A percentile compares a stretch with the other conserved stretches of the same genome.
These are phyloP conservation scores for Hirschfeldia incana DNA, from an alignment of 345 rosid species.

Conservation along the genomic window DNA sequence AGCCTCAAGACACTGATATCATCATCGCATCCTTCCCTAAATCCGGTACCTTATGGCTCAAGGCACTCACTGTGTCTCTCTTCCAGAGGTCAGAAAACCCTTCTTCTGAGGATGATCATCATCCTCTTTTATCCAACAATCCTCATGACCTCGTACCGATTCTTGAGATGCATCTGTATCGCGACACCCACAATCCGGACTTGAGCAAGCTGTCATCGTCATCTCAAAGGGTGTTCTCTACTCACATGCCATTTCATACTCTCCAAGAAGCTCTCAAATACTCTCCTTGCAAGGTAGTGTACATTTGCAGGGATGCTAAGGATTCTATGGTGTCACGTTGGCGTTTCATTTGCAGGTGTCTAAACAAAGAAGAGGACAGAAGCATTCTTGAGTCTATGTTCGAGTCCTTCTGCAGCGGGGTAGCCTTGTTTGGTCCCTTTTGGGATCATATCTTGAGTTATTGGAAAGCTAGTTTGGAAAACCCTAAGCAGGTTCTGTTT, in stretches of 20 bases:
- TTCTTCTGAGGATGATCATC: slow-evolving; percentile 17
- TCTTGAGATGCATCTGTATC: slow-evolving; percentile 29
- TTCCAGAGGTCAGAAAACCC: slow-evolving; percentile 27
- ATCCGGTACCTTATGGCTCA: slow-evolving; percentile 57
- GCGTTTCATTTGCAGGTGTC: not conserved
- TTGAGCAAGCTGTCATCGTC: slow-evolving; percentile 26
- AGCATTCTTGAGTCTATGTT: slow-evolving; percentile 39
- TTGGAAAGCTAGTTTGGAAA: slow-evolving; percentile 52
- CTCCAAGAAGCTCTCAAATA: slow-evolving; percentile 37
- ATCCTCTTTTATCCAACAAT: slow-evolving; percentile 45
- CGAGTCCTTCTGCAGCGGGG: slow-evolving; percentile 46
- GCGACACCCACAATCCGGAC: slow-evolving; percentile 23
- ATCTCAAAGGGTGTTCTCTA: slow-evolving; percentile 43
- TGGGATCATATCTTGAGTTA: slow-evolving; percentile 58
- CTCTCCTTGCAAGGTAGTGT: slow-evolving; percentile 51
- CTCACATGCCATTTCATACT: slow-evolving; percentile 46
- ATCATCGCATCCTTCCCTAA: slow-evolving; percentile 49
- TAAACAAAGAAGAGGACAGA: not conserved
- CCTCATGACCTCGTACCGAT: slow-evolving; percentile 53
- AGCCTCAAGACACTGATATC: slow-evolving; percentile 43
- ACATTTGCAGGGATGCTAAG: slow-evolving; percentile 40
- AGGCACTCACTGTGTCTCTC: slow-evolving; percentile 47
- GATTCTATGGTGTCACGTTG: not conserved
- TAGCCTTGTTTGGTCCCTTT: slow-evolving; percentile 43
- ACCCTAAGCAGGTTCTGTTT: slow-evolving; percentile 10